These are phyloP conservation scores for Aspergillus spinulosporus DNA, from an alignment of 2,329 filamentous ascomycete genomes.

Conservation along the genomic window DNA sequence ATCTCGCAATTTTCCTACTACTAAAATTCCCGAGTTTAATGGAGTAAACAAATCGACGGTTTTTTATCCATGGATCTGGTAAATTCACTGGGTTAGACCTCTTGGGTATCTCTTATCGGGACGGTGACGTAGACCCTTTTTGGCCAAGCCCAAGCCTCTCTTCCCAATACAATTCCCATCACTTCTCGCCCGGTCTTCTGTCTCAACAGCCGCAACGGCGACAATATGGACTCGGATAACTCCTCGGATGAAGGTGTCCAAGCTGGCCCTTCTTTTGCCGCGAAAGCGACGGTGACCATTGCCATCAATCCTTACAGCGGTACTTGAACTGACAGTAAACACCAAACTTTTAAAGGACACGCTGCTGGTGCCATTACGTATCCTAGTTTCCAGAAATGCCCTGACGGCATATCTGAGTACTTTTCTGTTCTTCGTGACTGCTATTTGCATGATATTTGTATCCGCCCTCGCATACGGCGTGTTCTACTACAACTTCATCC, in stretches of 20 bases:
- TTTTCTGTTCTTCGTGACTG: conserved; percentile 54
- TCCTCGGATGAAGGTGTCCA: conserved; percentile 14
- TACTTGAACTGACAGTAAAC: conserved; percentile 21
- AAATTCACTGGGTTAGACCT: neutral
- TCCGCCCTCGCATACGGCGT: conserved; percentile 63
- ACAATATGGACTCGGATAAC: conserved; percentile 21
- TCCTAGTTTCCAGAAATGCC: conserved; percentile 62
- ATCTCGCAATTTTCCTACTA: neutral
- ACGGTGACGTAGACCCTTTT: conserved; percentile 3
- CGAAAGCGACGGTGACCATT: conserved; percentile 21
- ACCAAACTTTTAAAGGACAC: conserved; percentile 47
- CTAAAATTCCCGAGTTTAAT: neutral
- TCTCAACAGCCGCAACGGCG: neutral
- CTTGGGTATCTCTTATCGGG: neutral
- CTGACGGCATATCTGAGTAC: conserved; percentile 64
- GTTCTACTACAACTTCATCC: conserved; percentile 70
- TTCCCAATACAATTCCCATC: neutral
- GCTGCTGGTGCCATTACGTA: conserved; percentile 55
- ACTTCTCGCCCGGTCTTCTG: neutral
- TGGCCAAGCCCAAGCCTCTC: neutral
- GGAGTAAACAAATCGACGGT: neutral
- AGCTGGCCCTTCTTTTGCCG: conserved; percentile 12
- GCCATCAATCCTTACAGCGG: neutral
- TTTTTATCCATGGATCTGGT: neutral
- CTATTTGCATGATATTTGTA: conserved; percentile 56